phyloP scores from a whole-genome alignment of 1,284 basidiomycete species.

The Coriolopsis trogii region DNA sequence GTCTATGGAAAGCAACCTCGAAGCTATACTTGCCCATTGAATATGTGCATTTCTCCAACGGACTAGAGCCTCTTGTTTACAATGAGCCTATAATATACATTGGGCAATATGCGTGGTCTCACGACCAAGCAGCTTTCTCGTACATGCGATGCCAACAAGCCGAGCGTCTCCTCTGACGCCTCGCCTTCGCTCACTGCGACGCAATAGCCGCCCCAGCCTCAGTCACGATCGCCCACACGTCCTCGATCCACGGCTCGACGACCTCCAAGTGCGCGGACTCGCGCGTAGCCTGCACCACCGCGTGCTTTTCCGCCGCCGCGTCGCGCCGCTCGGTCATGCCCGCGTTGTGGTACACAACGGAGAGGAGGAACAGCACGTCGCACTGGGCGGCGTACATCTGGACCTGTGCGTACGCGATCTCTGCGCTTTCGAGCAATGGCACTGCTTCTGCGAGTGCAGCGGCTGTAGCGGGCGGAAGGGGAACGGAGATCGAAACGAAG shows the following conservation, averaged over 20 bases:
- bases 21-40: too few species aligned
- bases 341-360: constrained; percentile 72
- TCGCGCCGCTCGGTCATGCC: constrained; percentile 58
- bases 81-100: too few species aligned
- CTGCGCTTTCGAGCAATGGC: constrained; percentile 46
- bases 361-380: constrained; percentile 71
- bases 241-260: constrained; percentile 54
- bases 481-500: background rate
- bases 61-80: too few species aligned
- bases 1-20: too few species aligned
- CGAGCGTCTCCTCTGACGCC: too few species aligned
- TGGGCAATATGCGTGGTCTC: too few species aligned
- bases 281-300: constrained; percentile 45
- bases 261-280: constrained; percentile 43
- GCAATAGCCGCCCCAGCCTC: constrained; percentile 60
- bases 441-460: constrained; percentile 42
- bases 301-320: constrained; percentile 51
- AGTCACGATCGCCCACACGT: constrained; percentile 60
- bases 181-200: constrained; percentile 36
- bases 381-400: constrained; percentile 60
- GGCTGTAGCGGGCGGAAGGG: constrained; percentile 29
- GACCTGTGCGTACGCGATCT: constrained; percentile 60
- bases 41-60: too few species aligned
- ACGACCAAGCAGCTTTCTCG: too few species aligned
- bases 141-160: too few species aligned